Evolutionary conservation across 352 stramenopile genomes (phyloP), one percentile per base, ranked within the genome.

Genomic region (Pythium vanterpoolii): DNA sequence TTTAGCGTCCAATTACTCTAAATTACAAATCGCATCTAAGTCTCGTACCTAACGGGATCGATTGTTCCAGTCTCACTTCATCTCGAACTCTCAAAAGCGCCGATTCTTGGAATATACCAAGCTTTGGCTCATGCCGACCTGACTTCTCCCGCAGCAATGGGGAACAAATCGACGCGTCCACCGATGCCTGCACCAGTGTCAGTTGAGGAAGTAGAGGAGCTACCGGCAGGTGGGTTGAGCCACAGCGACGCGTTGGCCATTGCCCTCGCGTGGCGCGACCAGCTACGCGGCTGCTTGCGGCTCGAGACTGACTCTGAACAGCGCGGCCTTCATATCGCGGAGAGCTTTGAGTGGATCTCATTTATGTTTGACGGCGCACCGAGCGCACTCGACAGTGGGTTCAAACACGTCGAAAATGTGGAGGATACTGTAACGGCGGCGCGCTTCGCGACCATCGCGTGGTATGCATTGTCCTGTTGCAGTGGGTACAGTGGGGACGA

Each of bases 161-260:
- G 34, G 34, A 40, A 16, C 34, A 40, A 40, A 16, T 16, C 11
- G 11, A 4, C 34, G 34, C 34, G 11, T 18, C 34, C 11, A 9
- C 14, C 5, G 34, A 16, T 16, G 11, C 34, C 34, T 5, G 34
- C 34, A 16, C 3, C 11, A 18, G 5, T 16, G 10, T 40, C 11
- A 16, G 34, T 16, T 9, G 34, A 40, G 11, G 5, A 40, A 16
- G 34, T 16, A 5, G 34, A 40, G 10, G 34, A 40, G 11, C 11
- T 16, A 16, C 34, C 34, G 5, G 11, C 34, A 3, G 34, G 34
- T 19, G 34, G 34, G 19, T 46, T 64, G 27, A 11, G 31, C 21
- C 46, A 54, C 39, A 13, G 18, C 5, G 57, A 64, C 49, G 57
- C 57, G 5, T 64, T 47, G 57, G 28, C 27, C 38, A 26, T 56